Evolutionary conservation across 2,329 filamentous ascomycete species (phyloP), one percentile per base, ranked within the genome.

Genomic region (Teratosphaeria zuluensis): DNA sequence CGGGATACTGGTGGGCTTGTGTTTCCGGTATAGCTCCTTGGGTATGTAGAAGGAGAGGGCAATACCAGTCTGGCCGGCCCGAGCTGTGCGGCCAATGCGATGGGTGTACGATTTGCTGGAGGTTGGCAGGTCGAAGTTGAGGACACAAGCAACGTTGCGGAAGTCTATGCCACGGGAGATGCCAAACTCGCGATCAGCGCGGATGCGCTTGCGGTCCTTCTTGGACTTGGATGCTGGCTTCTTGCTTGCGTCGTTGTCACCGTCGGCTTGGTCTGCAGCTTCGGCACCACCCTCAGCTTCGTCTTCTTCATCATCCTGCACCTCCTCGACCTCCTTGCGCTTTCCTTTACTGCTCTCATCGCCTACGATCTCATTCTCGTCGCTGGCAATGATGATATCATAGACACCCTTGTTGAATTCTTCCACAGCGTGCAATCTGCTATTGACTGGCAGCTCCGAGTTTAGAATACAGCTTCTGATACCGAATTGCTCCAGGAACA

Each of bases 111-210:
- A 95, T 71, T 90, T 95, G 42, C 90, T 87, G 8, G 86, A 88
- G 16, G 85, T 84, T 0, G 94, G 94, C 16, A 99, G 85, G 73
- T 99, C 94, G 73, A 99, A 99, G 77, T 99, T 99, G 71, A 99
- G 84, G 28, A 99, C 92, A 62, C 89, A 91, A 2, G 90, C 86
- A 57, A 99, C 92, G 69, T 96, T 92, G 69, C 94, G 87, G 78
- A 99, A 99, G 74, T 99, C 94, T 66, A 99, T 95, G 59, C 92
- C 94, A 67, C 94, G 84, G 11, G 92, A 92, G n/a, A 99, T 87
- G 19, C 94, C 92, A 68, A 94, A 99, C 69, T 99, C 94, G 63
- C 89, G 87, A 68, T 95, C 89, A 32, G 78, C 79, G 55, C 66
- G 85, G 86, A 5, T 79, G 77, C 16, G 32, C 7, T 48, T 80